Evolutionary conservation across 139 green algal genomes (phyloP).

Genomic region (Chlamydomonas schloesseri): DNA sequence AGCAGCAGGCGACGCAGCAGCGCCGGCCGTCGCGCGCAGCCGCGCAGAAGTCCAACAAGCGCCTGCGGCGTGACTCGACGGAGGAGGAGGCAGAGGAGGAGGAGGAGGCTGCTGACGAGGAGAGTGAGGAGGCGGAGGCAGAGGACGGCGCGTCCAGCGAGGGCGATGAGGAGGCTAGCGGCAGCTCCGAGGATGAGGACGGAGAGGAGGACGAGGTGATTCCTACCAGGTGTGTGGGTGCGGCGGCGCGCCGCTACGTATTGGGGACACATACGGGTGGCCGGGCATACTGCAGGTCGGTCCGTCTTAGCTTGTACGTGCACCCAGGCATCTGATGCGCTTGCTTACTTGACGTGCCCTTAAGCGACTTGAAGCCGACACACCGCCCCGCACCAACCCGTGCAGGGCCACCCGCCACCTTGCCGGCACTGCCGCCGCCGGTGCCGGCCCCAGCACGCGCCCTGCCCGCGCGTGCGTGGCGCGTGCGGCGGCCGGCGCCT

Average conservation of each 20-base stretch:
- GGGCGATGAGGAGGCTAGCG: not conserved
- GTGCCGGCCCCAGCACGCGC: not conserved
- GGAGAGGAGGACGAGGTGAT: not conserved
- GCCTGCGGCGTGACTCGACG: not conserved
- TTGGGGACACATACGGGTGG: too few relatives aligned
- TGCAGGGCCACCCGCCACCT: too few relatives aligned
- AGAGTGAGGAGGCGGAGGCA: not conserved
- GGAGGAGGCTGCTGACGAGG: not conserved
- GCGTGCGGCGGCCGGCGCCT: not conserved
- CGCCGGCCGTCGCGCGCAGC: too few relatives aligned
- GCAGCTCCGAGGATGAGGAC: not conserved
- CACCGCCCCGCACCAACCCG: too few relatives aligned
- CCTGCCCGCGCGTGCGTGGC: not conserved
- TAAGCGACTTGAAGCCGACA: too few relatives aligned
- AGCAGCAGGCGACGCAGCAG: not conserved
- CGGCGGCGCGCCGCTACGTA: too few relatives aligned
- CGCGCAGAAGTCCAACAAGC: not conserved
- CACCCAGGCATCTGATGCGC: too few relatives aligned
- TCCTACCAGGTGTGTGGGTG: not conserved
- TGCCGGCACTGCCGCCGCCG: too few relatives aligned
- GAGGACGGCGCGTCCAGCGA: not conserved
- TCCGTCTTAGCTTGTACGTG: too few relatives aligned
- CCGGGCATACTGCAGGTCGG: too few relatives aligned
- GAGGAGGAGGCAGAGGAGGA: not conserved
- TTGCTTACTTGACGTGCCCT: too few relatives aligned